Conservation (phyloP, 1,139 yeast genomes). For the Sugiyamaella japonica region DNA sequence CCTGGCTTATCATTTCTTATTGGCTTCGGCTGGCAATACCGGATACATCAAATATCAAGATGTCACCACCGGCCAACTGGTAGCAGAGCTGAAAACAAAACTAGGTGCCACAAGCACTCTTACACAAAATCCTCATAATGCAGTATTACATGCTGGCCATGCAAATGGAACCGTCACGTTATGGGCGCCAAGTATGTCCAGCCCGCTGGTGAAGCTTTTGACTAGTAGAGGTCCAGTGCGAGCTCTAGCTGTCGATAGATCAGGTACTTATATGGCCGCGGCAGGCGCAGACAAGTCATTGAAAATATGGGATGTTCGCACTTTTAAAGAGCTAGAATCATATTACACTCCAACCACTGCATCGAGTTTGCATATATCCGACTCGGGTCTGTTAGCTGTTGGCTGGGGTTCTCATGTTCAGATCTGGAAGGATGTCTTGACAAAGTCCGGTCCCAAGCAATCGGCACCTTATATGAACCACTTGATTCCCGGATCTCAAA, state of each 20-base stretch:
- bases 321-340: conserved; percentile 58
- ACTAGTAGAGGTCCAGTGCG: conserved; percentile 85
- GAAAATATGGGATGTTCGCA: conserved; percentile 90
- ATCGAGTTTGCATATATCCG: conserved; percentile 74
- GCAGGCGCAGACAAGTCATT: conserved; percentile 84
- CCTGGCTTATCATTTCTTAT: conserved; percentile 85
- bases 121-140: conserved; percentile 94
- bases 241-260: conserved; percentile 83
- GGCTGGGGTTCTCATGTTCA: conserved; percentile 97
- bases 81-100: conserved; percentile 81
- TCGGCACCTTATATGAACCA: conserved; percentile 91
- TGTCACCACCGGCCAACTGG: conserved; percentile 86
- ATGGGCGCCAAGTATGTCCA: conserved; percentile 90
- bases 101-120: conserved; percentile 86
- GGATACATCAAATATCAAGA: conserved; percentile 92
- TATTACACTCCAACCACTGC: conserved; percentile 87
- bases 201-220: conserved; percentile 81
- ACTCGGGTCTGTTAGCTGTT: conserved; percentile 80
- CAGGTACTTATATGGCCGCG: conserved; percentile 92
- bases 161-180: conserved; percentile 88
- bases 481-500: conserved; percentile 72
- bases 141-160: conserved; percentile 92
- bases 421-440: conserved; percentile 48
- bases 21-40: conserved; percentile 84
- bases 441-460: conserved; percentile 48